Evolutionary conservation across 2,329 filamentous ascomycete species (phyloP).

Genomic region (Botrytis sinoallii): DNA sequence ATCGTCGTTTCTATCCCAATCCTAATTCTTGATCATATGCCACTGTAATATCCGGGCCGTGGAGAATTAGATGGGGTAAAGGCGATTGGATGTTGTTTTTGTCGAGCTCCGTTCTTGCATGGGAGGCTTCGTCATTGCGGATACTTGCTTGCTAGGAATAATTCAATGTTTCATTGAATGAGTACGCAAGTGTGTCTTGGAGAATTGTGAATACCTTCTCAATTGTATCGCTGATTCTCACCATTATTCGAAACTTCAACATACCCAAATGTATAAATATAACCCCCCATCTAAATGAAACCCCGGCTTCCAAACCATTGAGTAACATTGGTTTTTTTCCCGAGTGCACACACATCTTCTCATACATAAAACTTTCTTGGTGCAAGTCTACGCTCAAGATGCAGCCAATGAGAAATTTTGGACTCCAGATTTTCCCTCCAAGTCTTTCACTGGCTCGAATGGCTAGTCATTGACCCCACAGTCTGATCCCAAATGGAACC

Average conservation of each 20-base stretch:
- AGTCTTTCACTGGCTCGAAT: not conserved
- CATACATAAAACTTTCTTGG: not conserved
- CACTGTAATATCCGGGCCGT: constrained; percentile 5
- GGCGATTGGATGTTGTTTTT: not conserved
- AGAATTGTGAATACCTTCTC: not conserved
- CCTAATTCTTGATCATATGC: not conserved
- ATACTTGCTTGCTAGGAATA: not conserved
- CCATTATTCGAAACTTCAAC: not conserved
- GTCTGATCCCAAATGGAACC: constrained; percentile 11
- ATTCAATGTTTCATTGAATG: not conserved
- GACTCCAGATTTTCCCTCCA: not conserved
- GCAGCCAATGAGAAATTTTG: not conserved
- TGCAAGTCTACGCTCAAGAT: not conserved
- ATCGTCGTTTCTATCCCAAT: not conserved
- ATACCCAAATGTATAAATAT: not conserved
- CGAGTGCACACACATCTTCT: not conserved
- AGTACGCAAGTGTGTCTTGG: not conserved
- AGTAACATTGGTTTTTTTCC: not conserved
- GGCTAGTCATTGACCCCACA: constrained; percentile 7
- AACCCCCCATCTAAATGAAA: not conserved
- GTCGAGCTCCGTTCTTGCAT: not conserved
- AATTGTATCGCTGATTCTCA: not conserved
- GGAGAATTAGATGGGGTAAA: not conserved
- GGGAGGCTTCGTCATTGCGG: not conserved
- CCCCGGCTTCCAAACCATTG: not conserved